Evolutionary conservation across 2,329 filamentous ascomycete genomes (phyloP).

Genomic region (Pestalotiopsis sp.): DNA sequence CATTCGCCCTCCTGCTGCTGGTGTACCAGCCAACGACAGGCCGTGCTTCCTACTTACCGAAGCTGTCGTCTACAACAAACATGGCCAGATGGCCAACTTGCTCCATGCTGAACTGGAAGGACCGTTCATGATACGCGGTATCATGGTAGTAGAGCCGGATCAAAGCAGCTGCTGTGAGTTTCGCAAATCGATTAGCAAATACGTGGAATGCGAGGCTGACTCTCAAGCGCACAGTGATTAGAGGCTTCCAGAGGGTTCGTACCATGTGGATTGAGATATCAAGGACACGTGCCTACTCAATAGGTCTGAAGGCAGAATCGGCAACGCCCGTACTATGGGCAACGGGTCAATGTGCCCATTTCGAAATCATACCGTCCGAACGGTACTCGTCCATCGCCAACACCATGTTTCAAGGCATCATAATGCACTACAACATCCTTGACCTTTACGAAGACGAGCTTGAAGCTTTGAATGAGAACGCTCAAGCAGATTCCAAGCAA

Average conservation of each 20-base stretch:
- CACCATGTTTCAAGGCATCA: conserved; percentile 64
- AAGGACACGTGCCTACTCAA: conserved; percentile 52
- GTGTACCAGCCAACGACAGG: conserved; percentile 52
- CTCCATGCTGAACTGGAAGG: conserved; percentile 62
- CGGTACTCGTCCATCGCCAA: conserved; percentile 59
- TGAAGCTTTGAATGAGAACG: conserved; percentile 31
- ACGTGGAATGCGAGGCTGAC: background rate
- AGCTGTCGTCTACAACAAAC: conserved; percentile 58
- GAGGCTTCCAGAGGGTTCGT: conserved; percentile 29
- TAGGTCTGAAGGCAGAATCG: conserved; percentile 52
- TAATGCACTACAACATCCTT: conserved; percentile 64
- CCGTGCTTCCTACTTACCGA: conserved; percentile 64
- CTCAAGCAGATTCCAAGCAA: conserved; percentile 36
- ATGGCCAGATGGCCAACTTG: conserved; percentile 62
- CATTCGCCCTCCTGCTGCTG: conserved; percentile 35
- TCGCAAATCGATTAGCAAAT: background rate
- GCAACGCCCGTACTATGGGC: conserved; percentile 65
- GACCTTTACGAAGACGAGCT: conserved; percentile 53
- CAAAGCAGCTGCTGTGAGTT: conserved; percentile 40
- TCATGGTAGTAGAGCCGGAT: conserved; percentile 52
- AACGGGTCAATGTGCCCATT: conserved; percentile 67
- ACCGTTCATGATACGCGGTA: conserved; percentile 64
- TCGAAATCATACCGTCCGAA: conserved; percentile 62
- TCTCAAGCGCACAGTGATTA: conserved; percentile 31
- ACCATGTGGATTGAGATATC: conserved; percentile 55